These are phyloP conservation scores for Alisma plantagoaquatica DNA, from an alignment of 106 monocot species.

Conservation along the genomic window DNA sequence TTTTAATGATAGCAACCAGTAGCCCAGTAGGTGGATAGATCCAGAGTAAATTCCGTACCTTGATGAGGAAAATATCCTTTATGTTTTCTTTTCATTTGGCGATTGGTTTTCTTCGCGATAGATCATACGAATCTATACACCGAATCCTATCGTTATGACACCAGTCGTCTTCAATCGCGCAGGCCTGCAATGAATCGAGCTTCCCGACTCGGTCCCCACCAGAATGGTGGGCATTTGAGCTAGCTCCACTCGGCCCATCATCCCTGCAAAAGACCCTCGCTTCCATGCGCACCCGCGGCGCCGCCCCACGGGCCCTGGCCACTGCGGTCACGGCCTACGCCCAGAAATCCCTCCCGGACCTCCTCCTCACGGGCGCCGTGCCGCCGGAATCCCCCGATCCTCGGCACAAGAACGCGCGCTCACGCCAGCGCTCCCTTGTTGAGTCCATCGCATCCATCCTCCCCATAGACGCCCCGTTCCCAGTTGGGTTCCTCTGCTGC, in stretches of 20 bases:
- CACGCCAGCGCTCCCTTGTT: slow-evolving; percentile 14
- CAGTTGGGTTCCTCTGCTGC: slow-evolving; percentile 57
- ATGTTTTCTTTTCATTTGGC: too few relatives aligned
- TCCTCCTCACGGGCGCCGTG: slow-evolving; percentile 11
- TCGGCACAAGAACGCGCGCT: neutral
- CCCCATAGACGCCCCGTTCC: slow-evolving; percentile 25
- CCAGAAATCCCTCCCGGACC: slow-evolving; percentile 33
- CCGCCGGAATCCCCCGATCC: neutral
- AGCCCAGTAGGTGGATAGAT: too few relatives aligned
- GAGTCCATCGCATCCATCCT: slow-evolving; percentile 46
- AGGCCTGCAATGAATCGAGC: slow-evolving; percentile 50
- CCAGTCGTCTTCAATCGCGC: neutral
- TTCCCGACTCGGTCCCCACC: slow-evolving; percentile 45
- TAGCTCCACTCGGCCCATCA: slow-evolving; percentile 28
- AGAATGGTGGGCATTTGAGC: too few relatives aligned
- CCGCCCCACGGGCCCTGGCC: slow-evolving; percentile 31
- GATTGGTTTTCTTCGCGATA: too few relatives aligned
- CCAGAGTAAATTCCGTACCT: too few relatives aligned
- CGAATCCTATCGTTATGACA: too few relatives aligned
- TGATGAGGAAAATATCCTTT: too few relatives aligned
- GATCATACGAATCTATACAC: too few relatives aligned
- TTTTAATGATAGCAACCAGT: too few relatives aligned
- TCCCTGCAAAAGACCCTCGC: slow-evolving; percentile 35
- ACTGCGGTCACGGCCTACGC: slow-evolving; percentile 34
- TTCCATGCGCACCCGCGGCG: slow-evolving; percentile 40